phyloP scores from a whole-genome alignment of 495 filamentous ascomycete genomes.

The Astrocystis sublimbata region DNA sequence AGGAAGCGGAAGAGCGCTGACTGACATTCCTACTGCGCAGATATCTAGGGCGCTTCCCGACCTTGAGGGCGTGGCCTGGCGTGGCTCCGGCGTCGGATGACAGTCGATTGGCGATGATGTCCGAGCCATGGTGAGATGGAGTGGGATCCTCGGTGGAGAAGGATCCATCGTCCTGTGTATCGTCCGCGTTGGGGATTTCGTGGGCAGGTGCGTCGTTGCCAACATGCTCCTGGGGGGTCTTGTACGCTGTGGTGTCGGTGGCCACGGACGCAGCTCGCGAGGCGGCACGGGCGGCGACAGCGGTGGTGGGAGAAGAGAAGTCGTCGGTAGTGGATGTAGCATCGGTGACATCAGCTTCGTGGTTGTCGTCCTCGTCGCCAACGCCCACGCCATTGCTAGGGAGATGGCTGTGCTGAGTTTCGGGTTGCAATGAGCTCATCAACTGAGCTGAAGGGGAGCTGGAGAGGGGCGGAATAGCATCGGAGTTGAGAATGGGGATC shows the following conservation, averaged over 20 bases:
- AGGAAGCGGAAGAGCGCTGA: slow-evolving; percentile 77
- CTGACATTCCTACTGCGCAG: slow-evolving; percentile 72
- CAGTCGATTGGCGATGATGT: slow-evolving; percentile 29
- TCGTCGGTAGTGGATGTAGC: slow-evolving; percentile 61
- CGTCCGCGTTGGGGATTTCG: slow-evolving; percentile 13
- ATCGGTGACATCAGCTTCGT: slow-evolving; percentile 40
- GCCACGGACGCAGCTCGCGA: slow-evolving; percentile 53
- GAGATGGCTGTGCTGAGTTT: slow-evolving; percentile 25
- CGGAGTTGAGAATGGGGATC: not conserved
- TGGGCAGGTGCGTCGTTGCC: slow-evolving; percentile 26
- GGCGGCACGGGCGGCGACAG: slow-evolving; percentile 59
- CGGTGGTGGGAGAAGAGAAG: slow-evolving; percentile 67
- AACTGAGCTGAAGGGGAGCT: slow-evolving; percentile 19
- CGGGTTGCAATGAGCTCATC: slow-evolving; percentile 24
- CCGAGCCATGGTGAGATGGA: slow-evolving; percentile 30
- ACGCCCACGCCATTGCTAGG: not conserved
- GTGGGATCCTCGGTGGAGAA: slow-evolving; percentile 51
- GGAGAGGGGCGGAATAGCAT: too few relatives aligned
- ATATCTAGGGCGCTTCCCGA: slow-evolving; percentile 65
- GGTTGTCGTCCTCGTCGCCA: not conserved
- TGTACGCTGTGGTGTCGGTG: slow-evolving; percentile 36
- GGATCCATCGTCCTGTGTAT: slow-evolving; percentile 37
- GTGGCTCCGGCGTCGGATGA: slow-evolving; percentile 37
- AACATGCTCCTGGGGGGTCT: slow-evolving; percentile 43
- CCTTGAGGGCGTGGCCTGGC: slow-evolving; percentile 34